Evolutionary conservation across 257 asterid species (phyloP).

Genomic region (Solanum piurae): DNA sequence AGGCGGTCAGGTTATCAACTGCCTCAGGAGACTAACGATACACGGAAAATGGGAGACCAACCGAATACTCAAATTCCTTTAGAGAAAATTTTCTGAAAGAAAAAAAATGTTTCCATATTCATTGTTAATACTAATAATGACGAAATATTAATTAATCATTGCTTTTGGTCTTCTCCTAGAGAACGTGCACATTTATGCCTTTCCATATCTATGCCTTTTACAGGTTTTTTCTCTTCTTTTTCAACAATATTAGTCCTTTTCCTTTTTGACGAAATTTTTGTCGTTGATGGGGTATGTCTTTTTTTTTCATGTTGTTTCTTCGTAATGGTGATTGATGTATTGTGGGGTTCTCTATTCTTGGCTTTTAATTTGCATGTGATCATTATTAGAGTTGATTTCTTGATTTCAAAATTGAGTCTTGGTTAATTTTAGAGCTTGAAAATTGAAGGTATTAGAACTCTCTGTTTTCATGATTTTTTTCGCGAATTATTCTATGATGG

Average conservation of each 20-base stretch:
- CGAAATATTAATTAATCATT: not conserved
- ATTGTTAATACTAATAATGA: not conserved
- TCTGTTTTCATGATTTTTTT: not conserved
- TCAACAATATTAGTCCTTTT: not conserved
- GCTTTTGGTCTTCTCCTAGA: slow-evolving; percentile 1
- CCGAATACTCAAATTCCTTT: not conserved
- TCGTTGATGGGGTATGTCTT: not conserved
- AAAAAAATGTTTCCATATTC: not conserved
- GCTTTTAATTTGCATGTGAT: not conserved
- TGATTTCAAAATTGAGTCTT: not conserved
- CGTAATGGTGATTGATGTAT: not conserved
- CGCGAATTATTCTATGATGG: not conserved
- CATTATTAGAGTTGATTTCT: not conserved
- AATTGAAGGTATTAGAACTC: not conserved
- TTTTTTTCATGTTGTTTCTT: not conserved
- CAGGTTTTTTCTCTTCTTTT: not conserved
- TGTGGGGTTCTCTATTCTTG: not conserved
- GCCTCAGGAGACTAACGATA: slow-evolving; percentile 31
- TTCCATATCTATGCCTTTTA: not conserved
- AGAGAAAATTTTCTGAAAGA: not conserved
- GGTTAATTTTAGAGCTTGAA: not conserved
- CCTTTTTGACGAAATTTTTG: not conserved
- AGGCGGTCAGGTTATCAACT: slow-evolving; percentile 18
- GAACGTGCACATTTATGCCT: slow-evolving; percentile 1
- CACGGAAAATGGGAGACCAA: slow-evolving; percentile 27